Base-by-base conservation (phyloP, 2,329 filamentous ascomycete genomes). In the Stagonosporopsis cucurbitacearum region DNA sequence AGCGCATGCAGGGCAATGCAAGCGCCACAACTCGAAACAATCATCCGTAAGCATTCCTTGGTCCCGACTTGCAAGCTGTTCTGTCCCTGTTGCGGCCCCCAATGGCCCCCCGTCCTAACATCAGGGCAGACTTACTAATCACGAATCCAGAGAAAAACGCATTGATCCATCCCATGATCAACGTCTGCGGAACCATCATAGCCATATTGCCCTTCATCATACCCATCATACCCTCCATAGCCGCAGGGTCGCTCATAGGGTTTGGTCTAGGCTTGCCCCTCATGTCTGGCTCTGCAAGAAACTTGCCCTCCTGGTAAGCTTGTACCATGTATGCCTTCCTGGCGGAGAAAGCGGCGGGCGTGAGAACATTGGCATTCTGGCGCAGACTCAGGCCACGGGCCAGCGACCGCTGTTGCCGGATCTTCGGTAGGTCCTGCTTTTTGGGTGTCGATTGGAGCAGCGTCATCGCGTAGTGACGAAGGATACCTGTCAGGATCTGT, bases 131-230 rank as follows among this genome's bases (percentile, higher is more conserved):
- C 87, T 70, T 82, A 96, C 92, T 92, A 60, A 99, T 97, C 43
- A 99, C 95, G 73, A 97, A 99, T 28, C 95, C 95, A 48, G 92
- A 96, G 71, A 99, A 99, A 75, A 98, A 99, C 0, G 95, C 93
- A 79, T 99, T 99, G 75, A 99, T 98, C 95, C 95, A 99, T 64
- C 94, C 95, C 95, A 99, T 99, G 66, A 99, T 99, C 74, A 99
- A 79, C 6, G 93, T 98, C 78, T 99, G 96, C 44, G 95, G 95
- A 55, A 99, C 92, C 81, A 99, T 98, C 95, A 98, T 99, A 63
- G 95, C 94, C 90, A 99, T 96, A 75, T 99, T 96, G 54, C 93
- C 93, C 85, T 99, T 99, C 91, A 99, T 96, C 92, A 96, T 96
- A 66, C 95, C 94, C 95, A 99, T 99, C 95, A 99, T 99, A 66